These are phyloP conservation scores for Kregervanrija fluxuum DNA, from an alignment of 805 yeast species.

Conservation along the genomic window DNA sequence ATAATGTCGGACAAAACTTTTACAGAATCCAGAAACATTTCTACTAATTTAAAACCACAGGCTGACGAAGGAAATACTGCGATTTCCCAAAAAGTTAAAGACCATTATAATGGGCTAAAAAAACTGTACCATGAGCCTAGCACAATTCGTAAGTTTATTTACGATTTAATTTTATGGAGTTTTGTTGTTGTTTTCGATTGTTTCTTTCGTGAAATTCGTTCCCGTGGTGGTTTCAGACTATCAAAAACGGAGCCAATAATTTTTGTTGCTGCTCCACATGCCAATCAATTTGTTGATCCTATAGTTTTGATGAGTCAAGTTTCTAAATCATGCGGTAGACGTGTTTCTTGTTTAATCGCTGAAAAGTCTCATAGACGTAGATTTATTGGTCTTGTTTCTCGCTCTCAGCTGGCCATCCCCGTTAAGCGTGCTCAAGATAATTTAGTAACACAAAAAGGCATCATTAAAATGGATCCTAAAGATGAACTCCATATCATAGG, in stretches of 20 bases:
- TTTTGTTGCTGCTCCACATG: conserved; percentile 77
- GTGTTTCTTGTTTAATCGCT: conserved; percentile 49
- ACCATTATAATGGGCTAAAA: conserved; percentile 9
- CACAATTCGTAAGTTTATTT: conserved; percentile 31
- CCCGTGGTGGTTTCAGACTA: conserved; percentile 60
- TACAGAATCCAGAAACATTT: too few species aligned
- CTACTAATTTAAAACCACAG: too few species aligned
- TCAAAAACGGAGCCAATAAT: conserved; percentile 63
- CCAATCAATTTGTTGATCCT: conserved; percentile 77
- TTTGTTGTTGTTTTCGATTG: conserved; percentile 41
- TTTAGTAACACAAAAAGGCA: conserved; percentile 60
- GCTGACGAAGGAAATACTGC: too few species aligned
- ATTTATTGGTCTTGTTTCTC: conserved; percentile 70
- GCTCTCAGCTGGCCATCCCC: conserved; percentile 77
- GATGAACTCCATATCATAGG: conserved; percentile 47
- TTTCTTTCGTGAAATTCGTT: conserved; percentile 68
- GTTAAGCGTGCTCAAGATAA: conserved; percentile 91
- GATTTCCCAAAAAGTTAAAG: too few species aligned
- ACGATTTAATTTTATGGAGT: conserved; percentile 47
- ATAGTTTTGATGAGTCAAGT: conserved; percentile 79
- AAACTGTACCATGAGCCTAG: conserved; percentile 32
- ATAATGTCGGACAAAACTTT: too few species aligned
- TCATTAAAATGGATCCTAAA: conserved; percentile 46
- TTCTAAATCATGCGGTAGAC: conserved; percentile 37
- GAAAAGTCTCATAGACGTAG: conserved; percentile 39